Conservation (phyloP, 352 stramenopile genomes). For the Pythium brachiatum region DNA sequence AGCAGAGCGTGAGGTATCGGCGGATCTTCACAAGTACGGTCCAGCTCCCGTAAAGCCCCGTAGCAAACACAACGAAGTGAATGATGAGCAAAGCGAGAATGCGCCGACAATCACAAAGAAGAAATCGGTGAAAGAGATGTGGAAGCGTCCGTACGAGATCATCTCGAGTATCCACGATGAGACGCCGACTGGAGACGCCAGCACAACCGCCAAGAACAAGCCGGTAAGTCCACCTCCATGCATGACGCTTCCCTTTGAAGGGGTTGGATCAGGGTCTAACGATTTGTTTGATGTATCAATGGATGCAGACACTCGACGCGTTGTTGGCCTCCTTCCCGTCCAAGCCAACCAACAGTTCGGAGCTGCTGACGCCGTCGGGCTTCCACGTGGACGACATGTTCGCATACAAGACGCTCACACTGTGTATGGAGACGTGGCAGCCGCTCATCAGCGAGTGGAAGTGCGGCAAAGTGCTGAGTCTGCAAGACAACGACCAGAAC, state of each 20-base stretch:
- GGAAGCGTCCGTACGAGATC: conserved; percentile 81
- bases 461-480: conserved; percentile 38
- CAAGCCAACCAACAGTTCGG: conserved; percentile 14
- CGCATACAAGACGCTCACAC: conserved; percentile 70
- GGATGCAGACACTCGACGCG: conserved; percentile 15
- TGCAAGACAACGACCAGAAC: conserved; percentile 3
- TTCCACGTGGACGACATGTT: conserved; percentile 52
- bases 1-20: conserved; percentile 7
- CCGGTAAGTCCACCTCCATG: conserved; percentile 7
- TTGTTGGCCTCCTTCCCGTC: conserved; percentile 31
- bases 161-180: conserved; percentile 51
- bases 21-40: conserved; percentile 59
- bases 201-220: conserved; percentile 9
- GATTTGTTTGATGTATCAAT: not conserved
- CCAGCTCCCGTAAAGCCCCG: conserved; percentile 25
- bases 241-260: not conserved
- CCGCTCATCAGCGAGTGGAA: conserved; percentile 68
- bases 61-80: not conserved
- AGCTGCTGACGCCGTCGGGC: conserved; percentile 1
- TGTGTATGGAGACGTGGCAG: conserved; percentile 80
- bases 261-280: no score
- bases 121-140: conserved; percentile 50
- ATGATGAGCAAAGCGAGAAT: not conserved
- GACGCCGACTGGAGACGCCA: not conserved
- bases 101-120: conserved; percentile 27